Conservation (phyloP, 768 basidiomycete genomes). For the Macrolepiota albuminosa region DNA sequence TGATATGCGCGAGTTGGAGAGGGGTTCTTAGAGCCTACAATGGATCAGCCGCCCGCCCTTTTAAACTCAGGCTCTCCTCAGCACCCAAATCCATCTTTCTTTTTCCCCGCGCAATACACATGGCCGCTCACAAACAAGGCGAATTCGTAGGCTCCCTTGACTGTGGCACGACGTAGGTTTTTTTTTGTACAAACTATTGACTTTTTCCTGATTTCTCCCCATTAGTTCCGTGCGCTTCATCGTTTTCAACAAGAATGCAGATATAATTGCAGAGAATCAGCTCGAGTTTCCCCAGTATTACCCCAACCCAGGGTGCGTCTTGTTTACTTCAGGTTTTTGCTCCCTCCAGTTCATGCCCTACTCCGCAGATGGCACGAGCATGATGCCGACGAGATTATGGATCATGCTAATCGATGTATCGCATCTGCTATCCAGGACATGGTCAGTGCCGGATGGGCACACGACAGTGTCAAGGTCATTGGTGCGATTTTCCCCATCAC, state of each 20-base stretch:
- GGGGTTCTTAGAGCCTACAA: slow-evolving; percentile 6
- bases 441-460: slow-evolving; percentile 71
- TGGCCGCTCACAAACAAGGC: slow-evolving; percentile 45
- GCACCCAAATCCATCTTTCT: background rate
- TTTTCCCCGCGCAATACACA: slow-evolving; percentile 13
- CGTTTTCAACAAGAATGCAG: slow-evolving; percentile 81
- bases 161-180: slow-evolving; percentile 88
- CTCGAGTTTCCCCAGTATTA: slow-evolving; percentile 94
- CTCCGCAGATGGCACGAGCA: slow-evolving; percentile 88
- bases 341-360: background rate
- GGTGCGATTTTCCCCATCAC: slow-evolving; percentile 45
- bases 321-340: background rate
- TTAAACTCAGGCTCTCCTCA: slow-evolving; percentile 6
- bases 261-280: slow-evolving; percentile 87
- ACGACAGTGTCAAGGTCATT: slow-evolving; percentile 84
- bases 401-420: slow-evolving; percentile 72
- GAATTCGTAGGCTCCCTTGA: slow-evolving; percentile 92
- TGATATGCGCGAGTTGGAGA: slow-evolving; percentile 15
- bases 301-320: slow-evolving; percentile 71
- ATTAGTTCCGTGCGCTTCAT: slow-evolving; percentile 86
- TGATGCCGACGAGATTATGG: slow-evolving; percentile 78
- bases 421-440: slow-evolving; percentile 64
- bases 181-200: background rate
- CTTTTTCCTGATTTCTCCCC: slow-evolving; percentile 1
- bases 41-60: slow-evolving; percentile 5